Evolutionary conservation across 768 basidiomycete genomes (phyloP).

Genomic region (Plicaturopsis crispa): DNA sequence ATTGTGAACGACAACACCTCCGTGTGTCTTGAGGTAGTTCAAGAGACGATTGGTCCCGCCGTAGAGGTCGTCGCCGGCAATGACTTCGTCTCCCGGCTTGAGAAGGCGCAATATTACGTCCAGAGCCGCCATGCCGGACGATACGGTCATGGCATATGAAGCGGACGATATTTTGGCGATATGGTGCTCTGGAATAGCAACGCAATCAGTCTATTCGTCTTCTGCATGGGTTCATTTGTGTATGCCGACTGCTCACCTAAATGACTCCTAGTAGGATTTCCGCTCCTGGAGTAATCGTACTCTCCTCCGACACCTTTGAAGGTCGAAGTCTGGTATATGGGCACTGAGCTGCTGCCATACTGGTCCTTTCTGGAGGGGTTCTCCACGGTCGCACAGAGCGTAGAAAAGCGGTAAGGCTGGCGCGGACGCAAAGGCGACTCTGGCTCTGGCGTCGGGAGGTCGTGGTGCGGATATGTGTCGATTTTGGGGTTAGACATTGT

Average conservation of each 20-base stretch:
- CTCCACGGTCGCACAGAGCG: conserved; percentile 86
- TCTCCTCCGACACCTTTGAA: conserved; percentile 90
- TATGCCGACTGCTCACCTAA: conserved; percentile 51
- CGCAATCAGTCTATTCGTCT: conserved; percentile 11
- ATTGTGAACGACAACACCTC: conserved; percentile 85
- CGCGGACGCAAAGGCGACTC: conserved; percentile 64
- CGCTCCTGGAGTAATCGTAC: conserved; percentile 93
- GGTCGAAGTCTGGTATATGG: conserved; percentile 96
- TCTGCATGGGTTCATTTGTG: neutral
- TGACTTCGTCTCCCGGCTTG: conserved; percentile 92
- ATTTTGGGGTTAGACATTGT: conserved; percentile 1
- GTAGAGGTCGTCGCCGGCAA: conserved; percentile 96
- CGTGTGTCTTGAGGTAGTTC: conserved; percentile 79
- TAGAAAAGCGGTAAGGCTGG: conserved; percentile 84
- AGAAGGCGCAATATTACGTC: conserved; percentile 91
- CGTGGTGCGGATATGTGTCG: conserved; percentile 23
- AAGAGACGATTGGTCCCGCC: conserved; percentile 96
- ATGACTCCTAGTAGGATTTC: conserved; percentile 94
- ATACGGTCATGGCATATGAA: conserved; percentile 82
- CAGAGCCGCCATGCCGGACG: conserved; percentile 97
- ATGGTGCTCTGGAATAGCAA: conserved; percentile 70
- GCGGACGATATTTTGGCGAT: conserved; percentile 96
- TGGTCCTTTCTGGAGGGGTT: conserved; percentile 92
- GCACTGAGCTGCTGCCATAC: conserved; percentile 88
- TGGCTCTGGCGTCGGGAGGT: conserved; percentile 76